A percentile compares a stretch with the other conserved stretches of the same genome.
These are phyloP conservation scores for Cladorrhinum sp. DNA, from an alignment of 2,329 filamentous ascomycete species.

Conservation along the genomic window DNA sequence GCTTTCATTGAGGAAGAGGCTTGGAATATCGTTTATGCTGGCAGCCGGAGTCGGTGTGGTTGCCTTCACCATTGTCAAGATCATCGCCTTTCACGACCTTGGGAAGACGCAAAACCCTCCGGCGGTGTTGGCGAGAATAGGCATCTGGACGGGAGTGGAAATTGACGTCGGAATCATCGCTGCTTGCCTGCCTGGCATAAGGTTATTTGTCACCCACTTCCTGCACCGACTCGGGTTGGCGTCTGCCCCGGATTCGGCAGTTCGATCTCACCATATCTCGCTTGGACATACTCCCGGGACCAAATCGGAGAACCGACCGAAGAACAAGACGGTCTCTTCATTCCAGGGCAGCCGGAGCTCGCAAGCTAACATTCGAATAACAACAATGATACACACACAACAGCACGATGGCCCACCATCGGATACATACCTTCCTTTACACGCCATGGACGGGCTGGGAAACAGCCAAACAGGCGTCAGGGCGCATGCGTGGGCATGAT, in stretches of 20 bases:
- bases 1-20: conserved; percentile 44
- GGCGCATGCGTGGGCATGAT: conserved; percentile 6
- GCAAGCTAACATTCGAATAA: conserved; percentile 4
- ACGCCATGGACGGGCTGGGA: neutral
- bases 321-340: neutral
- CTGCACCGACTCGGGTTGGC: neutral
- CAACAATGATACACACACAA: conserved; percentile 4
- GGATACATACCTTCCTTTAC: neutral
- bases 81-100: neutral
- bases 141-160: conserved; percentile 11
- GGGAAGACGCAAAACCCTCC: conserved; percentile 1
- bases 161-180: conserved; percentile 13
- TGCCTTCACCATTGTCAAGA: conserved; percentile 5
- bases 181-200: conserved; percentile 14
- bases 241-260: neutral
- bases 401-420: neutral
- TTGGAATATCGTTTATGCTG: conserved; percentile 37
- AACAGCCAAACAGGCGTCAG: neutral
- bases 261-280: neutral
- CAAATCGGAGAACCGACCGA: neutral
- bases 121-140: neutral
- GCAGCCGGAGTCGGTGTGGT: neutral
- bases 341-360: neutral
- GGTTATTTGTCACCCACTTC: conserved; percentile 2
- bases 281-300: neutral